Conservation (phyloP, 768 basidiomycete species). For the Udeniomyces megalosporus region DNA sequence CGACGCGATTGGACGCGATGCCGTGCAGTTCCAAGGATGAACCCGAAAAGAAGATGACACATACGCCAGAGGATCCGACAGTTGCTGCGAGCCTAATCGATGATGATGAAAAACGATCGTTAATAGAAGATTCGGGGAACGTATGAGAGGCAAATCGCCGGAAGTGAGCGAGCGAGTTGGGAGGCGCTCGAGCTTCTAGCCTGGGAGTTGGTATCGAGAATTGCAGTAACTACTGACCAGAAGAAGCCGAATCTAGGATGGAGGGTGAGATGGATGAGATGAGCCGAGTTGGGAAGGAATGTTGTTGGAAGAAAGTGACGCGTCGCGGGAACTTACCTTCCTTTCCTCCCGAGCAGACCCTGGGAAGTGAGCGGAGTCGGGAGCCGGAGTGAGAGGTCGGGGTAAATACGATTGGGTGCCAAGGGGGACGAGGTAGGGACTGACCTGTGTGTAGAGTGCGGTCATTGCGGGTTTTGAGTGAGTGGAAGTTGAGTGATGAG, state of each 20-base stretch:
- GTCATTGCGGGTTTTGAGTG: too few species aligned
- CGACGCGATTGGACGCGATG: background rate
- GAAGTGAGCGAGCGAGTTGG: too few species aligned
- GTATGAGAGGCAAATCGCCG: background rate
- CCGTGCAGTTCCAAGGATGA: too few species aligned
- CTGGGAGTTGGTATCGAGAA: too few species aligned
- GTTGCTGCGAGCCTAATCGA: conserved; percentile 11
- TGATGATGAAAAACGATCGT: too few species aligned
- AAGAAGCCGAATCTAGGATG: conserved; percentile 14
- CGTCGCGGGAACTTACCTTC: background rate
- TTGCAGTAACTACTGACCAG: conserved; percentile 13
- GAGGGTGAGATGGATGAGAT: background rate
- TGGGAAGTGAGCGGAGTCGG: background rate
- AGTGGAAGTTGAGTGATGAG: background rate
- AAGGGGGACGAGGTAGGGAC: background rate
- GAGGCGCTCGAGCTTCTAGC: too few species aligned
- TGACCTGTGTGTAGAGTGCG: background rate
- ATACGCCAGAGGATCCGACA: conserved; percentile 6
- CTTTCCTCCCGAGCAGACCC: background rate
- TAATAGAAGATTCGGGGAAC: too few species aligned
- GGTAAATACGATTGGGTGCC: background rate
- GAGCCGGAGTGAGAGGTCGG: background rate
- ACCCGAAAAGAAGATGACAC: background rate
- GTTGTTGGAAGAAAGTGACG: background rate
- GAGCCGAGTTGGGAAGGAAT: background rate